Evolutionary conservation across 23 red algal genomes (phyloP), one percentile per base, ranked within the genome.

Genomic region (Gracilariopsis chorda): DNA sequence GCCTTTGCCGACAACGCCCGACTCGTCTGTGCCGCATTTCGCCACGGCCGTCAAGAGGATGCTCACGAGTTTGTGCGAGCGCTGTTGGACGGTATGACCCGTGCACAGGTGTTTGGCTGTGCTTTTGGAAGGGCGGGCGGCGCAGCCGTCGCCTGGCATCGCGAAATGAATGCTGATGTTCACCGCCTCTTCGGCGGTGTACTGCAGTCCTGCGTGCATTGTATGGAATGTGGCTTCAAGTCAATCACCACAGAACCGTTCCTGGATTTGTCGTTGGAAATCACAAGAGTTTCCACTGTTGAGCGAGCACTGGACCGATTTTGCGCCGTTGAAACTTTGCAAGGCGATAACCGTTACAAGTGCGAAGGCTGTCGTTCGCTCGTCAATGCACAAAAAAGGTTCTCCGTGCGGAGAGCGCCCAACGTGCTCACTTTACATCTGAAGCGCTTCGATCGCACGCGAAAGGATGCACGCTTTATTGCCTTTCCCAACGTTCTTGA

Each of bases 1-100:
- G 61, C 84, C 30, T 76, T 89, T 61, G 85, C 68, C 1, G 17
- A 58, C 20, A 56, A 77, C 23, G 51, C 48, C 40, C 61, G 69
- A 16, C 72, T 64, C 52, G 51, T 98, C 19, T 95, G 72, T 33
- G 63, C 88, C 28, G 52, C 70, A 35, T 96, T 95, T 59, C 60
- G 90, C 5, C 82, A 69, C 48, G 93, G 90, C 19, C 87, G 86
- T 28, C 97, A 99, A 68, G 97, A 95, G 71, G 97, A 99, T 47
- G 97, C 97, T 56, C 97, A 99, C 80, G 97, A 99, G 78, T 99
- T 90, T 69, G 41, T 99, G 12, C 90, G 88, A 56, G 89, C 65
- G 12, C 48, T 99, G 16, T 53, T 99, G 30, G 97, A 99, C 51
- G 82, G 65, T 30, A 83, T 91, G 64, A 82, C 79, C 51, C 37